Evolutionary conservation across 495 filamentous ascomycete genomes (phyloP), one percentile per base, ranked within the genome.

Genomic region (Parmelia sp.): DNA sequence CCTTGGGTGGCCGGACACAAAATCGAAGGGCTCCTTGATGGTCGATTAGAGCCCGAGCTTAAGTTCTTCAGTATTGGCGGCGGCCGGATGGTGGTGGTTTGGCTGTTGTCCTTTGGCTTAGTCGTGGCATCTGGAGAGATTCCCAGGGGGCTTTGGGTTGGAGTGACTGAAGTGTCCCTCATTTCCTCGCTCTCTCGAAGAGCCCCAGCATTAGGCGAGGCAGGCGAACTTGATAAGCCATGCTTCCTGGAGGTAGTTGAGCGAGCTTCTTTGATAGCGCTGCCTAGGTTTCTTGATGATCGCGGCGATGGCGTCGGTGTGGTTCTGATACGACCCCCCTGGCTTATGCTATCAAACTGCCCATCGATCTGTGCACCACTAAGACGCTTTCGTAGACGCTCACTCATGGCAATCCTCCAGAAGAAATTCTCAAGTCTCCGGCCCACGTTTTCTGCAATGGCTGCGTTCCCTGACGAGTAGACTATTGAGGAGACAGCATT

Each of bases 371-470:
- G 74, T 17, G 73, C 69, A 23, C 77, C 72, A 35, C 66, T 69
- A 14, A 80, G 59, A 0, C 67, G 69, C 14, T 60, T 47, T 15
- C 61, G 68, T 12, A 82, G 65, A 12, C 53, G 61, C 11, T 73
- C 60, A 25, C 69, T 79, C 58, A 77, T 69, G 78, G 77, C 81
- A 42, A 83, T 78, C 47, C 81, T 72, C 82, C 81, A 83, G 66
- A 83, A 83, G 57, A 83, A 73, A 64, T 82, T 80, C 62, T 82
- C 79, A 21, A 84, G 70, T 65, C 82, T 70, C 60, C 66, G 63
- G 21, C 80, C 80, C 7, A 72, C 71, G 31, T 78, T 73, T 51
- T 74, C 72, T 66, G 73, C 65, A 58, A 81, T 68, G 44, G 74
- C 70, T 42, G 72, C 62, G 31, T 73, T 66, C 67, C 77, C 79